Percentiles rank a stretch among this genome's conserved stretches.
Evolutionary conservation across 306 rosid genomes (phyloP).

Genomic region (Geum urbanum): DNA sequence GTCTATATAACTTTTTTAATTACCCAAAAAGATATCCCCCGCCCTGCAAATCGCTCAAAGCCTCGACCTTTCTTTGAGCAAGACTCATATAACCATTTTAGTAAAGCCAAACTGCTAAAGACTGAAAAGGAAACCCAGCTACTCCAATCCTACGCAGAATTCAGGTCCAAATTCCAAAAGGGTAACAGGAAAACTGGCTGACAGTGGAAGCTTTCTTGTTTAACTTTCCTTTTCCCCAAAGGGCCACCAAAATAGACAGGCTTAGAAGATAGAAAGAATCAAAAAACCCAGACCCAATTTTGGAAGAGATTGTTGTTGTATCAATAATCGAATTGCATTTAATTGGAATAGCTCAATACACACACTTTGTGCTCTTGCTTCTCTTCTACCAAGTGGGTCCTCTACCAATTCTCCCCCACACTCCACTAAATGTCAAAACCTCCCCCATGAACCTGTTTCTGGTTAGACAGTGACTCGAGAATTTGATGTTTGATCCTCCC

Average conservation of each 20-base stretch:
- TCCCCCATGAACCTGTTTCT: slow-evolving; percentile 39
- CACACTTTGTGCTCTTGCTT: slow-evolving; percentile 21
- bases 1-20: slow-evolving; percentile 34
- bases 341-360: slow-evolving; percentile 3
- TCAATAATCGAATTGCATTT: slow-evolving; percentile 7
- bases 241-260: slow-evolving; percentile 27
- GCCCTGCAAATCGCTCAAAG: slow-evolving; percentile 23
- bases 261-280: slow-evolving; percentile 26
- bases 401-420: slow-evolving; percentile 35
- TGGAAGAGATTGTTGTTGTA: not conserved
- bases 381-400: slow-evolving; percentile 44
- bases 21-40: slow-evolving; percentile 26
- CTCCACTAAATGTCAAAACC: slow-evolving; percentile 50
- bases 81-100: slow-evolving; percentile 1
- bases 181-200: slow-evolving; percentile 20
- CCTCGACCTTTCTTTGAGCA: slow-evolving; percentile 11
- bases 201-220: not conserved
- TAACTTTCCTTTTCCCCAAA: slow-evolving; percentile 14
- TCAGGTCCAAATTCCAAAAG: slow-evolving; percentile 26
- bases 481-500: slow-evolving; percentile 15
- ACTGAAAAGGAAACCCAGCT: slow-evolving; percentile 10
- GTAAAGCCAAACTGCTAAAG: slow-evolving; percentile 9
- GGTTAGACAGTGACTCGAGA: slow-evolving; percentile 44
- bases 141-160: slow-evolving; percentile 59
- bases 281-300: slow-evolving; percentile 23